Evolutionary conservation across 352 stramenopile species (phyloP).

Genomic region (Phytopythium sindhum): DNA sequence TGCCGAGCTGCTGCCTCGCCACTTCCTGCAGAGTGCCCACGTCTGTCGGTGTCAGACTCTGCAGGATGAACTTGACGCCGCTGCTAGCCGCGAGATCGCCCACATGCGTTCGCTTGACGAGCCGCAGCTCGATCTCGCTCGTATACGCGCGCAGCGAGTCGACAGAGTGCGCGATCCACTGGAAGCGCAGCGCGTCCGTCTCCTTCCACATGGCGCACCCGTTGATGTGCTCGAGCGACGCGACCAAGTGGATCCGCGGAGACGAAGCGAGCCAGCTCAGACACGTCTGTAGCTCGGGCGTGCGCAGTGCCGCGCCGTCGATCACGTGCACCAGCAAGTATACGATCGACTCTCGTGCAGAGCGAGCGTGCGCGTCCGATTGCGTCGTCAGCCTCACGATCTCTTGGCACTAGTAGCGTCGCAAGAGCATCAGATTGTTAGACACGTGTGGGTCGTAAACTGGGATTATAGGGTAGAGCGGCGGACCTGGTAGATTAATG

Average conservation of each 20-base stretch:
- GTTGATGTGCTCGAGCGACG: conserved; percentile 59
- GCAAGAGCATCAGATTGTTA: neutral
- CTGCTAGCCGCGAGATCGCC: conserved; percentile 25
- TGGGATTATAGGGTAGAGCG: neutral
- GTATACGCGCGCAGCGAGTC: conserved; percentile 45
- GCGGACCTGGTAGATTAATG: neutral
- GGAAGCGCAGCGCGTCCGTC: conserved; percentile 43
- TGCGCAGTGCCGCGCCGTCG: conserved; percentile 40
- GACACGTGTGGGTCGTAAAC: neutral
- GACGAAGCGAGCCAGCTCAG: conserved; percentile 47
- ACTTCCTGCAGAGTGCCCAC: conserved; percentile 44
- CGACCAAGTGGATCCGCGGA: conserved; percentile 38
- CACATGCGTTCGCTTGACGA: conserved; percentile 24
- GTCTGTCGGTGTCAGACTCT: conserved; percentile 60
- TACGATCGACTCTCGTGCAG: neutral
- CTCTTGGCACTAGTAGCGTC: conserved; percentile 3
- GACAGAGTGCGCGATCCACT: conserved; percentile 45
- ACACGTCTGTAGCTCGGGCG: conserved; percentile 41
- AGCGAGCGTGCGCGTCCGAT: neutral
- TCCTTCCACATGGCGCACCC: conserved; percentile 52
- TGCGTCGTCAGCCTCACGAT: conserved; percentile 5
- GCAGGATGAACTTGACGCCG: conserved; percentile 60
- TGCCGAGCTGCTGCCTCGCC: conserved; percentile 32
- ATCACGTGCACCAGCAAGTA: conserved; percentile 58
- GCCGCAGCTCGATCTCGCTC: conserved; percentile 35